These are phyloP conservation scores for Cryptomeria japonica DNA, from an alignment of 75 land plant species.

Conservation along the genomic window DNA sequence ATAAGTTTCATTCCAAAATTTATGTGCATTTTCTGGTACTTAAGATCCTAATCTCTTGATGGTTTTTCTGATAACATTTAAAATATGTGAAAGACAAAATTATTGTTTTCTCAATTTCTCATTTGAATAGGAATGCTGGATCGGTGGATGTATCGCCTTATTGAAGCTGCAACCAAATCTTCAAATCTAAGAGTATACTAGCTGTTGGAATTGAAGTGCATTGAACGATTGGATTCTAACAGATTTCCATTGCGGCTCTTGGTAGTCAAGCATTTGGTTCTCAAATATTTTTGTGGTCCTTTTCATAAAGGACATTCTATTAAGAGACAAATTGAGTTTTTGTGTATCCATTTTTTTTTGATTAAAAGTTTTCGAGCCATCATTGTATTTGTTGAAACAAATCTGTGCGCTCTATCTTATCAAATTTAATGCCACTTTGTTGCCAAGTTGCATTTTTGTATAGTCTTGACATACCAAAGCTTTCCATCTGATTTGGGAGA, in stretches of 20 bases:
- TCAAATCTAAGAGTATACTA: conserved; percentile 3
- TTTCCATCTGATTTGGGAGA: neutral
- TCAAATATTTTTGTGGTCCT: neutral
- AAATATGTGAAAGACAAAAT: neutral
- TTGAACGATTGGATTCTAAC: neutral
- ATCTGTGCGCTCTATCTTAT: neutral
- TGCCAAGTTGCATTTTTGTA: conserved; percentile 4
- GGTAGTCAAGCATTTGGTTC: neutral
- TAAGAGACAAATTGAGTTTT: neutral
- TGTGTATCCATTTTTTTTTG: neutral
- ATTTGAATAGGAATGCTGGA: conserved; percentile 88
- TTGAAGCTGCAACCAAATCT: conserved; percentile 68
- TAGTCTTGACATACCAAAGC: conserved; percentile 1
- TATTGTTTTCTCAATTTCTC: neutral
- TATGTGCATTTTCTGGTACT: neutral
- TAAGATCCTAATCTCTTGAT: neutral
- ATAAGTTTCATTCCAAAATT: neutral
- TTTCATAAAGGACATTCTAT: neutral
- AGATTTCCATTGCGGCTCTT: neutral
- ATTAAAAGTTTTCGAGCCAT: neutral
- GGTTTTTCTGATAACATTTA: neutral
- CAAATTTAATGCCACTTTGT: neutral
- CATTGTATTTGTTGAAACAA: neutral
- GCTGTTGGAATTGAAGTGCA: neutral
- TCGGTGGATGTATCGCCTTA: conserved; percentile 86